Conservation (phyloP, 2,329 filamentous ascomycete genomes). For the Fusarium cicatricum region DNA sequence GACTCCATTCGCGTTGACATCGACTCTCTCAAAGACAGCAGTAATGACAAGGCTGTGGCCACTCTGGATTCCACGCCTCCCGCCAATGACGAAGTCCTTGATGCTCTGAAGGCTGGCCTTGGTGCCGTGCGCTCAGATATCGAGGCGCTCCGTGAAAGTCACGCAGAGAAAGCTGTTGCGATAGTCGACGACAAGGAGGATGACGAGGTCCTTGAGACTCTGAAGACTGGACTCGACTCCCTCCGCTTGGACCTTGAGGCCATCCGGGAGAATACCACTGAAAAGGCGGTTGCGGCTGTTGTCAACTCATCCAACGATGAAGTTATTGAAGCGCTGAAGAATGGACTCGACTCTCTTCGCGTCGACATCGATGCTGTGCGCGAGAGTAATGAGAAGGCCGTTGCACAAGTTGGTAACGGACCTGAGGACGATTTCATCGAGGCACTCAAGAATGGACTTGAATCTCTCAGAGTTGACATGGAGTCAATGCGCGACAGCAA, state of each 20-base stretch:
- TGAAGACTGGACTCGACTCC: slow-evolving; percentile 35
- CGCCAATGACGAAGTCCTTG: slow-evolving; percentile 85
- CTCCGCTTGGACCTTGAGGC: slow-evolving; percentile 36
- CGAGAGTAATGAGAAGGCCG: slow-evolving; percentile 59
- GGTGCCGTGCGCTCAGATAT: slow-evolving; percentile 80
- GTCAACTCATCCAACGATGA: slow-evolving; percentile 82
- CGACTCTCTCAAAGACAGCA: slow-evolving; percentile 73
- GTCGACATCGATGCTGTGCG: slow-evolving; percentile 78
- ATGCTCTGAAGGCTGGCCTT: slow-evolving; percentile 84
- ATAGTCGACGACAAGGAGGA: slow-evolving; percentile 63
- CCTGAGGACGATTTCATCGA: slow-evolving; percentile 34
- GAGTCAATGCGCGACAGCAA: slow-evolving; percentile 69
- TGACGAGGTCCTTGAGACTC: slow-evolving; percentile 82
- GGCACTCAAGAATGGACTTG: slow-evolving; percentile 31
- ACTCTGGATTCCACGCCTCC: slow-evolving; percentile 51
- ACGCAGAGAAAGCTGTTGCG: slow-evolving; percentile 54
- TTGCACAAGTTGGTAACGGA: slow-evolving; percentile 17
- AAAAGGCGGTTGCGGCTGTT: slow-evolving; percentile 59
- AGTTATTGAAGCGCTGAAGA: slow-evolving; percentile 80
- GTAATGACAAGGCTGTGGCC: slow-evolving; percentile 60
- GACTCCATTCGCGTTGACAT: slow-evolving; percentile 80
- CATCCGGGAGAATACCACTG: slow-evolving; percentile 67
- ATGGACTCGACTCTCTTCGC: slow-evolving; percentile 74
- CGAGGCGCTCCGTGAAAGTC: slow-evolving; percentile 72
- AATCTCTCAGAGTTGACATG: slow-evolving; percentile 28